phyloP scores from a whole-genome alignment of 257 asterid species.

The Petunia secreta region DNA sequence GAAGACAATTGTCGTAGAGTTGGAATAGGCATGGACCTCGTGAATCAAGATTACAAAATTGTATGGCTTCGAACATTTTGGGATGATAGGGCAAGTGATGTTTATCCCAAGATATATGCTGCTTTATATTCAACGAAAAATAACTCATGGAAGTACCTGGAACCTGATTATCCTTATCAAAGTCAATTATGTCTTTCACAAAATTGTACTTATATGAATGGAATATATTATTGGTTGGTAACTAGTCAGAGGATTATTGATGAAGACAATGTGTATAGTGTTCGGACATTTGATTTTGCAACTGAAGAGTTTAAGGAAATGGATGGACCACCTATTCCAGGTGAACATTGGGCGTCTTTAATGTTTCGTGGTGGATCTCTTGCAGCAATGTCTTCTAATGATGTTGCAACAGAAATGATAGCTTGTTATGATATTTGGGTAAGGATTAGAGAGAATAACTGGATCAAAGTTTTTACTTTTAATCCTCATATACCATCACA shows the following conservation, averaged over 20 bases:
- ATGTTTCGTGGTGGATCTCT: background rate
- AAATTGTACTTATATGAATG: slow-evolving; percentile 7
- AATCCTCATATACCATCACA: background rate
- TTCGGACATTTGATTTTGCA: background rate
- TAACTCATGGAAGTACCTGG: background rate
- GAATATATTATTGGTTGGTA: background rate
- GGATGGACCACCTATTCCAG: slow-evolving; percentile 9
- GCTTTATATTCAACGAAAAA: background rate
- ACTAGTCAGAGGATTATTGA: background rate
- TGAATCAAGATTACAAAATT: background rate
- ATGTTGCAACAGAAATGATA: background rate
- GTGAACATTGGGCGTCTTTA: background rate
- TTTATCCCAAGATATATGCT: background rate
- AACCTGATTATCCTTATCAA: background rate
- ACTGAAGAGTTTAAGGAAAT: background rate
- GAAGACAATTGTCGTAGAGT: background rate
- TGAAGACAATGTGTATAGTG: background rate
- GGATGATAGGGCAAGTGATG: background rate
- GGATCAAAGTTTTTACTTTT: background rate
- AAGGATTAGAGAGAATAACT: background rate
- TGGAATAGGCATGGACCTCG: background rate
- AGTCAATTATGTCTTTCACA: background rate
- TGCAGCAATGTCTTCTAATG: background rate
- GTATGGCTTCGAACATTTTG: background rate
- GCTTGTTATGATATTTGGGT: background rate